Conservation (phyloP, 139 green algal species). For the Chlamydomonas sphaeroides region DNA sequence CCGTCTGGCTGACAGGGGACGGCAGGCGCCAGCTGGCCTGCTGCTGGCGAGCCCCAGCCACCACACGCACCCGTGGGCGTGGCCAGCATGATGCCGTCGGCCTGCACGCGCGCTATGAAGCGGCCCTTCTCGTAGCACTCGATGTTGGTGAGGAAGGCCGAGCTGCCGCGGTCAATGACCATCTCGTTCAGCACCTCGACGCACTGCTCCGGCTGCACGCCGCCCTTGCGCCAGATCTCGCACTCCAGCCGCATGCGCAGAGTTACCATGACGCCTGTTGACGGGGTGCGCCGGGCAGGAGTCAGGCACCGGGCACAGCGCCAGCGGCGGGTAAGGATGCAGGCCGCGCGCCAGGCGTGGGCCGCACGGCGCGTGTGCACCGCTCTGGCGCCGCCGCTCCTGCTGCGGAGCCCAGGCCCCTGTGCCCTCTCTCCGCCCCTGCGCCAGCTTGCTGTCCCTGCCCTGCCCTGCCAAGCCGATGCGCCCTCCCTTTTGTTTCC, state of each 20-base stretch:
- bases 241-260: slow-evolving; percentile 96
- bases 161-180: slow-evolving; percentile 90
- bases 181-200: slow-evolving; percentile 96
- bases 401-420: no score
- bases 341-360: no score
- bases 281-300: background rate
- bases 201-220: slow-evolving; percentile 40
- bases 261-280: slow-evolving; percentile 93
- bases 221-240: slow-evolving; percentile 71
- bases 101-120: slow-evolving; percentile 89
- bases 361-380: no score
- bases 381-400: no score
- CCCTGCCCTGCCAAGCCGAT: no score
- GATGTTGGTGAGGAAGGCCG: slow-evolving; percentile 93
- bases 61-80: slow-evolving; percentile 83
- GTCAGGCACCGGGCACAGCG: no score
- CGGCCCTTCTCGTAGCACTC: slow-evolving; percentile 86
- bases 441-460: background rate
- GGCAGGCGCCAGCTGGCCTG: no score
- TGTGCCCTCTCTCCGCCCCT: no score
- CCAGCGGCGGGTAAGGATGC: no score
- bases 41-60: no score
- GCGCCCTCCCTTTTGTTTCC: no score
- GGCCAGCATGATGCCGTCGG: slow-evolving; percentile 95
- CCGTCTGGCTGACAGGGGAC: no score